Evolutionary conservation across 495 filamentous ascomycete species (phyloP), one percentile per base, ranked within the genome.

Genomic region (Neurospora tetrasperma): DNA sequence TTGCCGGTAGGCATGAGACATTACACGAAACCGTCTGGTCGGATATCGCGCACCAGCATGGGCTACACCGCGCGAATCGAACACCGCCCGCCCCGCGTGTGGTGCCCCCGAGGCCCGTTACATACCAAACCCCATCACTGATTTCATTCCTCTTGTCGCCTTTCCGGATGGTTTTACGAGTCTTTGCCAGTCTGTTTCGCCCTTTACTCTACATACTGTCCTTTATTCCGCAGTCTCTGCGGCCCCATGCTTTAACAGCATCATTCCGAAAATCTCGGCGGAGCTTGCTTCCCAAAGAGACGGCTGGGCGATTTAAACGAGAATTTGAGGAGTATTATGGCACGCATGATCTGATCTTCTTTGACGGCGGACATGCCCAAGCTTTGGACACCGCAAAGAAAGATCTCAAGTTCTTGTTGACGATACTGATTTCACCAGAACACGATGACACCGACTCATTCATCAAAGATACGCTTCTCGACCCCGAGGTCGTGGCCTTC

Each of bases 271-370:
- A 85, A 48, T 83, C 86, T n/a, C 88, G 95, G 48, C 86, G 92
- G 75, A 84, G 92, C 10, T 82, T 97, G 20, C 90, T 89, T 73
- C 93, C 96, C 3, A 88, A 92, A 43, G 96, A 98, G 78, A 95
- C 94, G 0, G 94, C 95, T 0, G 90, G 92, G 42, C 85, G 96
- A 54, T 96, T 98, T 78, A 90, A 91, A 75, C 89, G 94, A 4
- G 93, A 97, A 72, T 97, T 99, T 76, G 93, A 97, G 79, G 96
- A 98, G 78, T 92, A 96, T 75, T 96, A 97, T 80, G 93, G 92
- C 4, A 80, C 82, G 11, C 85, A 91, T 74, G 80, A 82, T 18
- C 81, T 98, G 14, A 86, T 88, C 0, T 97, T 95, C 80, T 87
- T 90, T 74, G 94, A 97, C 74, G 90, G 89, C 48, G 93, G 94